These are phyloP conservation scores for Hibiscus syriacus DNA, from an alignment of 345 rosid species.

Conservation along the genomic window DNA sequence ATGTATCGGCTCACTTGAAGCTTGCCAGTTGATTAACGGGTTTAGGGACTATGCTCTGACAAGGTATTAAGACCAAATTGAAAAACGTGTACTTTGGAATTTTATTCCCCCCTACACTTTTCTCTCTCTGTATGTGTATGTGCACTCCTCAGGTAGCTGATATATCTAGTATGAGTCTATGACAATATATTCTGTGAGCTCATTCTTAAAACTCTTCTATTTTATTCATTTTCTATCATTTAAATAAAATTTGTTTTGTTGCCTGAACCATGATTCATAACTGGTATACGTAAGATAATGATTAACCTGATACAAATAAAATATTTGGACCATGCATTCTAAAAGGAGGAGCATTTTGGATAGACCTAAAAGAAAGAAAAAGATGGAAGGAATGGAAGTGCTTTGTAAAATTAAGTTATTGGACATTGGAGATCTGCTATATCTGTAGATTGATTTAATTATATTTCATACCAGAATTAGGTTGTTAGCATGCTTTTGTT, in stretches of 20 bases:
- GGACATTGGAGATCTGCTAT: too few relatives aligned
- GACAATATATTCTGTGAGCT: neutral
- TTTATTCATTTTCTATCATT: neutral
- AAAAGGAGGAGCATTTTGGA: too few relatives aligned
- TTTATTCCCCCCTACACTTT: neutral
- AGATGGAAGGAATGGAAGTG: too few relatives aligned
- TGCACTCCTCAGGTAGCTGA: neutral
- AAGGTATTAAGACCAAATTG: slow-evolving; percentile 39
- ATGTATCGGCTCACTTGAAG: slow-evolving; percentile 93
- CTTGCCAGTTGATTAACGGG: slow-evolving; percentile 71
- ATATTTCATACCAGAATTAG: too few relatives aligned
- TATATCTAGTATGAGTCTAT: neutral
- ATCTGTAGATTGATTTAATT: too few relatives aligned
- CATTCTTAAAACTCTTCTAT: neutral
- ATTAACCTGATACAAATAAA: too few relatives aligned
- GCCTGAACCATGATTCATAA: too few relatives aligned
- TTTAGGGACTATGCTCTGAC: slow-evolving; percentile 91
- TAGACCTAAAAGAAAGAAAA: too few relatives aligned
- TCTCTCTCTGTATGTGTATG: neutral
- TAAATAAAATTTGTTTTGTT: neutral
- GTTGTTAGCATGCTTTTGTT: too few relatives aligned
- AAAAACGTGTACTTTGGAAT: slow-evolving; percentile 5
- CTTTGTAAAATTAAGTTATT: too few relatives aligned
- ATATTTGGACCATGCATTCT: too few relatives aligned
- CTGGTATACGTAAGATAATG: too few relatives aligned